Evolutionary conservation across 345 rosid genomes (phyloP), one percentile per base, ranked within the genome.

Genomic region (Citrus medica): DNA sequence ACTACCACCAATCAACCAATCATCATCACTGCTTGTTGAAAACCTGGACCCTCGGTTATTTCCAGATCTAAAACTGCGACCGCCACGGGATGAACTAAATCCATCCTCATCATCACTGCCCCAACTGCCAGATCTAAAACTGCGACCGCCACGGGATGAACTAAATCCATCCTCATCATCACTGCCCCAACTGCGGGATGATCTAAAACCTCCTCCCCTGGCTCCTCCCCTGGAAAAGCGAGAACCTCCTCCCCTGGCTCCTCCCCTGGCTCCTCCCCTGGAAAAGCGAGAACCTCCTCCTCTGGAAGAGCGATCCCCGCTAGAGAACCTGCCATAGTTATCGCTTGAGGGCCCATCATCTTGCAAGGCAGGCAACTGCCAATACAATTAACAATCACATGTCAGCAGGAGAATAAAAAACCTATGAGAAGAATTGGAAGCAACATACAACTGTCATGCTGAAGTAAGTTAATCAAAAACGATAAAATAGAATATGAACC

Each of bases 301-400:
- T 66, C 94, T 88, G 38, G 94, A 75, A 80, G 82, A 67, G 62
- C 93, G 79, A 69, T 92, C 98, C 89, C 95, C 85, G 79, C 84
- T 79, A 69, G 95, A 90, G 85, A 92, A 96, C 86, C 86, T 86
- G 9, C 99, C 98, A 72, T 93, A 93, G 85, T 79, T 87, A 83
- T 92, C 98, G 77, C 89, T 83, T 10, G 94, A 64, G 6, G 97
- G 98, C 35, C 97, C 97, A 81, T 93, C 97, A 80, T 96, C 99
- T 89, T 96, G 97, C 83, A 95, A 85, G 22, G 94, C 87, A 67
- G 97, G 98, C 78, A 95, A 85, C 99, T 95, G 91, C 83, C 71
- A 59, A n/a, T 30, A 35, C 65, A 69, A 28, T 65, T 14, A 33
- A 40, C 72, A 66, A 53, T 27, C 19, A 10, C 17, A 25, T 17